Conservation (phyloP, 768 basidiomycete genomes). For the Phanerochaete sordida region DNA sequence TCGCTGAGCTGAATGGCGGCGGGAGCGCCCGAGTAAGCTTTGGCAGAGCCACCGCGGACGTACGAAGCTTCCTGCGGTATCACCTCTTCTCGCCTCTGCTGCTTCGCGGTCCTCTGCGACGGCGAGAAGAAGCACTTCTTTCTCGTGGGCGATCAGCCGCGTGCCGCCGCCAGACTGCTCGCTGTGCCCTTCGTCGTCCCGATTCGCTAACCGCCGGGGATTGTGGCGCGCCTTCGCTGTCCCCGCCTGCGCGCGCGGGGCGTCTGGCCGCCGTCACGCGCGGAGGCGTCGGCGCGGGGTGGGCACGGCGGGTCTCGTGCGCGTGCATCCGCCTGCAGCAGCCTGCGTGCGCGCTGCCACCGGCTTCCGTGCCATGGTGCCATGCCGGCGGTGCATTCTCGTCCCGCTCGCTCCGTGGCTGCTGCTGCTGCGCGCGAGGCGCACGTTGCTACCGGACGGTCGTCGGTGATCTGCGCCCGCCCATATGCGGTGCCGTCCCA, state of each 20-base stretch:
- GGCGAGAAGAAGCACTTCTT: neutral
- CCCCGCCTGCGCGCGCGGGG: neutral
- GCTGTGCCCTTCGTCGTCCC: neutral
- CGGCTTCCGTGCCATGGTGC: no score
- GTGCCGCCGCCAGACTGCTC: neutral
- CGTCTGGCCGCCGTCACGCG: no score
- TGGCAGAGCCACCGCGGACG: conserved; percentile 12
- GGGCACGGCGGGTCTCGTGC: no score
- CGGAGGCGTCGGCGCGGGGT: no score
- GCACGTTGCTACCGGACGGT: neutral
- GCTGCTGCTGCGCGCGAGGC: neutral
- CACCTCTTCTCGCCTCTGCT: neutral
- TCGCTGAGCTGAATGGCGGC: neutral
- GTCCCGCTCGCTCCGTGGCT: neutral
- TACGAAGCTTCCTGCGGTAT: conserved; percentile 1
- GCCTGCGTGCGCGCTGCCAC: no score
- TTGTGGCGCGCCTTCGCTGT: neutral
- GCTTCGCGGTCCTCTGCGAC: neutral
- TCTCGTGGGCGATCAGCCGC: neutral
- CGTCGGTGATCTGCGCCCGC: neutral
- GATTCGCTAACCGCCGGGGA: neutral
- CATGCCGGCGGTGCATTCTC: neutral
- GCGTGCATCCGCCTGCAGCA: no score
- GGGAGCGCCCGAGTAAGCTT: conserved; percentile 11
- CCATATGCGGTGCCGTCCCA: neutral